Evolutionary conservation across 495 filamentous ascomycete genomes (phyloP), one percentile per base, ranked within the genome.

Genomic region (Aspergillus egyptiacus): DNA sequence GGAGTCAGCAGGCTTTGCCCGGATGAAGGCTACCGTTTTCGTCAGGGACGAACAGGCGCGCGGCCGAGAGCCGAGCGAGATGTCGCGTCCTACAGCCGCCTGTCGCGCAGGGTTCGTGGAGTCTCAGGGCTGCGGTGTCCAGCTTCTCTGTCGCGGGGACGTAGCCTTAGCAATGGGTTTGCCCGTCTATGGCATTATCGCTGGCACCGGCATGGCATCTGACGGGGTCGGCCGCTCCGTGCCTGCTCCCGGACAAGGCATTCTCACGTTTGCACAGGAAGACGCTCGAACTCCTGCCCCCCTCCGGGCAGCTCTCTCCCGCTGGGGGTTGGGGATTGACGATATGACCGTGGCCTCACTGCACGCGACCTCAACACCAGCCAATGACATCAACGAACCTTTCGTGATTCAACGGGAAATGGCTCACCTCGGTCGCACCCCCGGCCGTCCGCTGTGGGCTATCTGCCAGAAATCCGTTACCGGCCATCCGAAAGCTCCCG

Each of bases 401-500:
- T 87, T 89, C 41, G 89, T 94, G 60, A 84, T 97, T 58, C 94
- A 90, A 76, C 86, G 94, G 65, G 93, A 96, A 72, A 75, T 97
- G 67, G 81, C 78, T 55, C 91, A 97, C 66, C 86, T 96, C 31
- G 91, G 91, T 54, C 85, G 91, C 48, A 80, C 81, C 66, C 95
- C 94, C 79, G 91, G 91, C 60, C 96, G 96, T 63, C 88, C 91
- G 14, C 72, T 96, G 6, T 70, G 96, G 48, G 91, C 91, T 69
- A 89, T 97, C 66, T 97, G 96, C 86, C 91, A 97, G 68, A 97
- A 97, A 66, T 96, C 93, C 63, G 81, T 97, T 30, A 97, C 91
- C 7, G 91, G 91, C 58, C 91, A 97, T 69, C 91, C 91, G 56
- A 97, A 97, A 81, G 91, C 93, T 82, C 90, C 91, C 57, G 91